Percentiles rank a stretch among this genome's conserved stretches.
Evolutionary conservation across 106 monocot species (phyloP).

Genomic region (Phalaenopsis equestris): DNA sequence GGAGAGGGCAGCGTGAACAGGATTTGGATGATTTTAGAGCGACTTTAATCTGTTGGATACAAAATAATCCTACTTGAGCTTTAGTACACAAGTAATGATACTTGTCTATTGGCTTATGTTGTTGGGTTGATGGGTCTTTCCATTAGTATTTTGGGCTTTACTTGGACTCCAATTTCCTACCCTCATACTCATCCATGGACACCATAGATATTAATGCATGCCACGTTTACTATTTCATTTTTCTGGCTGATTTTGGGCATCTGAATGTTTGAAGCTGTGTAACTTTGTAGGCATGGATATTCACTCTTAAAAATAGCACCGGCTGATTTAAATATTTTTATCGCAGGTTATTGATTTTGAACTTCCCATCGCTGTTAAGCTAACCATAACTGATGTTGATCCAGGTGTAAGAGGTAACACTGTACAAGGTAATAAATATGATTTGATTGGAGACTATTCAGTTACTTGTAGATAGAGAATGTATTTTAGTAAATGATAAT

Average conservation of each 20-base stretch:
- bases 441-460: background rate
- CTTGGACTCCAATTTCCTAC: background rate
- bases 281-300: background rate
- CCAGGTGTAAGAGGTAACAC: constrained; percentile 78
- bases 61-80: too few relatives aligned
- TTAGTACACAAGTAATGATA: too few relatives aligned
- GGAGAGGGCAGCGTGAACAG: too few relatives aligned
- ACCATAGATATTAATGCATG: background rate
- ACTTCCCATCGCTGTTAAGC: constrained; percentile 70
- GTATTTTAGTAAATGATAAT: background rate
- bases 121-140: background rate
- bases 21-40: too few relatives aligned
- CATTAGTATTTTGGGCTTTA: background rate
- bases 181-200: too few relatives aligned
- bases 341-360: constrained; percentile 92
- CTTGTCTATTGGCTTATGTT: background rate
- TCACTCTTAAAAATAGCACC: background rate
- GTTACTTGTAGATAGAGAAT: background rate
- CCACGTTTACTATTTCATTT: too few relatives aligned
- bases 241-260: background rate
- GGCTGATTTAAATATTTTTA: background rate
- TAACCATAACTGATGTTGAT: constrained; percentile 72
- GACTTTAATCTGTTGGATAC: too few relatives aligned
- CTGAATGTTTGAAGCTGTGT: background rate
- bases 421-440: constrained; percentile 58